These are phyloP conservation scores for Aspergillus intermedius DNA, from an alignment of 2,329 filamentous ascomycete genomes.

Conservation along the genomic window DNA sequence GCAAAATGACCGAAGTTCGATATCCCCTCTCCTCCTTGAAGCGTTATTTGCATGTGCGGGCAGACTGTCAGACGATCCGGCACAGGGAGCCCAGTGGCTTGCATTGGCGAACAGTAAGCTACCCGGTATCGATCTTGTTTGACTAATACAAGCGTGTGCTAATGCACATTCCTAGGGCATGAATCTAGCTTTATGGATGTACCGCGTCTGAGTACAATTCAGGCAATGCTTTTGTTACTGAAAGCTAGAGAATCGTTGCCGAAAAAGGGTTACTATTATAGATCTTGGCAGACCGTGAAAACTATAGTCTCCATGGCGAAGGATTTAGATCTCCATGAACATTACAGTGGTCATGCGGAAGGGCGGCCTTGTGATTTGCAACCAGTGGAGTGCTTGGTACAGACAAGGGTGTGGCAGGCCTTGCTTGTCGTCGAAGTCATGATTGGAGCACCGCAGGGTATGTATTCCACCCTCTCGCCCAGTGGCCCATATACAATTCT, in stretches of 20 bases:
- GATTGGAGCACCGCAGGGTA: constrained; percentile 90
- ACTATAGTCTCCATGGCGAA: constrained; percentile 90
- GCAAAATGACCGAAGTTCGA: constrained; percentile 71
- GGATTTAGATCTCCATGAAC: constrained; percentile 82
- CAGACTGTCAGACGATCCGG: constrained; percentile 72
- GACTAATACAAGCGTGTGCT: constrained; percentile 2
- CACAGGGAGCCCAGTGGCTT: constrained; percentile 86
- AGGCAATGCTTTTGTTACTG: constrained; percentile 77
- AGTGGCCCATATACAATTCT: background rate
- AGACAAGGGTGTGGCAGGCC: constrained; percentile 84
- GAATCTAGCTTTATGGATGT: constrained; percentile 91
- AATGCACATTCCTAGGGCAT: constrained; percentile 56
- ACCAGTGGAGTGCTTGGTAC: constrained; percentile 70
- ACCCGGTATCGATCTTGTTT: constrained; percentile 2
- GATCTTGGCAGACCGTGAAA: constrained; percentile 94
- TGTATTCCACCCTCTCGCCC: constrained; percentile 5
- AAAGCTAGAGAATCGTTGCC: constrained; percentile 90
- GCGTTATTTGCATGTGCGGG: constrained; percentile 87
- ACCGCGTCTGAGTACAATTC: constrained; percentile 81
- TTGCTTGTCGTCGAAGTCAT: constrained; percentile 82
- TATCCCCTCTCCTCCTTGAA: constrained; percentile 83
- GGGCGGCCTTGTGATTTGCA: constrained; percentile 64
- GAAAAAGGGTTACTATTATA: constrained; percentile 90
- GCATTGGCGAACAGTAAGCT: constrained; percentile 74
- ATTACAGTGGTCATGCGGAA: constrained; percentile 69